Evolutionary conservation across 768 basidiomycete species (phyloP).

Genomic region (Galerina sulciceps): DNA sequence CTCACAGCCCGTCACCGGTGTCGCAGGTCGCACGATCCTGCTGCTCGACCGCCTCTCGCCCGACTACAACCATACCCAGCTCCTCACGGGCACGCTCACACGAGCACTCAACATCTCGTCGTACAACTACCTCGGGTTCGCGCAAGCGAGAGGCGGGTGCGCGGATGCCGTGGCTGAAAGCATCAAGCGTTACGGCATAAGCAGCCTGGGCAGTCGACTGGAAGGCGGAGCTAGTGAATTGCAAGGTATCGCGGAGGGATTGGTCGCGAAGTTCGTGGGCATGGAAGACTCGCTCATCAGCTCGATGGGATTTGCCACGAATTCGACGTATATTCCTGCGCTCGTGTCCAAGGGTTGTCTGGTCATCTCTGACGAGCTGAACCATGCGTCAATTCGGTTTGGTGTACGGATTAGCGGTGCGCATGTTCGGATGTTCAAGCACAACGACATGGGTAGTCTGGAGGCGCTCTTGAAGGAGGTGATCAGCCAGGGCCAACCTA

Average conservation of each 20-base stretch:
- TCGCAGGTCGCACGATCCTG: conserved; percentile 91
- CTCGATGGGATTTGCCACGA: conserved; percentile 97
- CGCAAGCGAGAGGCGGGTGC: conserved; percentile 89
- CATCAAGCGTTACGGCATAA: conserved; percentile 81
- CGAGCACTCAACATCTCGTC: conserved; percentile 96
- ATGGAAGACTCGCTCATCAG: conserved; percentile 88
- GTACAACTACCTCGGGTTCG: conserved; percentile 99
- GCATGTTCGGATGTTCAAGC: conserved; percentile 92
- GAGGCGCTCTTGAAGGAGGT: conserved; percentile 85
- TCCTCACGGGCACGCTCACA: conserved; percentile 77
- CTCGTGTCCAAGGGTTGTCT: conserved; percentile 89
- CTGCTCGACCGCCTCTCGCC: conserved; percentile 83
- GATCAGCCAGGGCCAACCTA: conserved; percentile 96
- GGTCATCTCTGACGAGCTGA: conserved; percentile 96
- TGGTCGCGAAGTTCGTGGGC: conserved; percentile 90
- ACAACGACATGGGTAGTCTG: conserved; percentile 88
- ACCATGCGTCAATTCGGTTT: conserved; percentile 94
- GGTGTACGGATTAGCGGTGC: conserved; percentile 91
- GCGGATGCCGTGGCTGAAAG: conserved; percentile 91
- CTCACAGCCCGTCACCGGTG: conserved; percentile 89
- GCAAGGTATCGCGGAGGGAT: conserved; percentile 78
- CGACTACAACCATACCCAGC: conserved; percentile 81
- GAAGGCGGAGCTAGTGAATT: conserved; percentile 89
- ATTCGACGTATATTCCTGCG: conserved; percentile 92
- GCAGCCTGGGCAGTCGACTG: conserved; percentile 75